phyloP scores from a whole-genome alignment of 805 yeast genomes.

The Suhomyces sp. region DNA sequence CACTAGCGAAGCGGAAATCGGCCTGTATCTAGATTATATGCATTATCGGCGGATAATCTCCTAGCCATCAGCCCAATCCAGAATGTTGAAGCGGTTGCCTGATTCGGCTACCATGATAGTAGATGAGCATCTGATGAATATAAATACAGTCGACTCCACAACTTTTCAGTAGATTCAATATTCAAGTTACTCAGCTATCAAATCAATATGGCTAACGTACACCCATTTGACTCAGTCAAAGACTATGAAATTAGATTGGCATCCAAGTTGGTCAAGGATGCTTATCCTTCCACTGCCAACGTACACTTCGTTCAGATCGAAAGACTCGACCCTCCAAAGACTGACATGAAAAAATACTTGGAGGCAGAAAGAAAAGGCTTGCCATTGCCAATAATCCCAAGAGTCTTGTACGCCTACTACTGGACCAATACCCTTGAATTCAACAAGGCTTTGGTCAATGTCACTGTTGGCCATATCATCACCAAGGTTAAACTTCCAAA shows the following conservation, averaged over 20 bases:
- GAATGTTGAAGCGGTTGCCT: not conserved
- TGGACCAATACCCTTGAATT: constrained; percentile 47
- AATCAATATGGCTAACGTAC: constrained; percentile 16
- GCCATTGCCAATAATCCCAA: constrained; percentile 57
- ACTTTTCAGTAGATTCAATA: not conserved
- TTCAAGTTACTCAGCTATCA: not conserved
- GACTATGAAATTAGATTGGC: constrained; percentile 59
- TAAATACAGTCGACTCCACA: not conserved
- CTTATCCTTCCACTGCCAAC: constrained; percentile 47
- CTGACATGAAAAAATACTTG: constrained; percentile 61
- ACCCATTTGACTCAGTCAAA: constrained; percentile 59
- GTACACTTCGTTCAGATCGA: constrained; percentile 68
- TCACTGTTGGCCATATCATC: constrained; percentile 58
- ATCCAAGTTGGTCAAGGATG: constrained; percentile 58
- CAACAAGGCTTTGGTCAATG: constrained; percentile 71
- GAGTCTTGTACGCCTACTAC: constrained; percentile 68
- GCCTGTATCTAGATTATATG: not conserved
- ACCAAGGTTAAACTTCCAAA: constrained; percentile 53
- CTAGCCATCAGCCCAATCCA: not conserved
- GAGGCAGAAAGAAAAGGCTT: constrained; percentile 56
- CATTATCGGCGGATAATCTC: not conserved
- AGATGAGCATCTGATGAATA: not conserved
- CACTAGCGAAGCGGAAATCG: not conserved
- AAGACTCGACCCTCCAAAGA: constrained; percentile 76
- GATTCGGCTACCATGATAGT: not conserved